Percentiles rank a stretch among this genome's conserved stretches.
Evolutionary conservation across 1,284 basidiomycete species (phyloP).

Genomic region (Ceratobasidium sp.): DNA sequence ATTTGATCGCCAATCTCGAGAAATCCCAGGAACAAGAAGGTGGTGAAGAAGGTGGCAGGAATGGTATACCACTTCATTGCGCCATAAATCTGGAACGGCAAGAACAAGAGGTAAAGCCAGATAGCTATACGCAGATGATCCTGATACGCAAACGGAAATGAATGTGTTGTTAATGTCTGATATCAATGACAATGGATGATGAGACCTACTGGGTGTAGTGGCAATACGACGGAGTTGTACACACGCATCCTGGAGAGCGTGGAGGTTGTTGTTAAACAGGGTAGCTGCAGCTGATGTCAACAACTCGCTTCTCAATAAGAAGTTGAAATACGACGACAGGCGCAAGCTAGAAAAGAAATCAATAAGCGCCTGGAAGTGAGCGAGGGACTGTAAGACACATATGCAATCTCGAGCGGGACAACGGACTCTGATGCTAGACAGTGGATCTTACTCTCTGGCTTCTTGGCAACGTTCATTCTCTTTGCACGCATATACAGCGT

Average conservation of each 20-base stretch:
- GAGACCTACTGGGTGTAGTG: constrained; percentile 25
- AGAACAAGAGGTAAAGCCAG: constrained; percentile 73
- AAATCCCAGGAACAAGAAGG: constrained; percentile 59
- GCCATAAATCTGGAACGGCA: constrained; percentile 70
- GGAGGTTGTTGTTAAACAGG: constrained; percentile 33
- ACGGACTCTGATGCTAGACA: constrained; percentile 66
- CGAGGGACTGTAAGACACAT: not conserved
- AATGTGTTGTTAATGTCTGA: not conserved
- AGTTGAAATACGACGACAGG: constrained; percentile 61
- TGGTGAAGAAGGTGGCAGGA: constrained; percentile 35
- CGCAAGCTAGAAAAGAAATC: constrained; percentile 54
- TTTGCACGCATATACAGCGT: constrained; percentile 53
- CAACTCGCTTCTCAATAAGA: constrained; percentile 50
- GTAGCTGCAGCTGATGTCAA: constrained; percentile 65
- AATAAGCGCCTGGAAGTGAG: not conserved
- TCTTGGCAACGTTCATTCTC: constrained; percentile 23
- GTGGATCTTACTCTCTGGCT: constrained; percentile 48
- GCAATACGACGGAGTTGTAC: constrained; percentile 38
- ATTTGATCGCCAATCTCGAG: constrained; percentile 77
- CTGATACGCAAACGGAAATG: constrained; percentile 73
- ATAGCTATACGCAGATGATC: constrained; percentile 71
- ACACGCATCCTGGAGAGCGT: constrained; percentile 48
- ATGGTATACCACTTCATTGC: constrained; percentile 34
- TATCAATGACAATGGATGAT: not conserved
- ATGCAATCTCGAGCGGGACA: constrained; percentile 70